These are phyloP conservation scores for Butyriboletus appendiculatus DNA, from an alignment of 1,284 basidiomycete species.

Conservation along the genomic window DNA sequence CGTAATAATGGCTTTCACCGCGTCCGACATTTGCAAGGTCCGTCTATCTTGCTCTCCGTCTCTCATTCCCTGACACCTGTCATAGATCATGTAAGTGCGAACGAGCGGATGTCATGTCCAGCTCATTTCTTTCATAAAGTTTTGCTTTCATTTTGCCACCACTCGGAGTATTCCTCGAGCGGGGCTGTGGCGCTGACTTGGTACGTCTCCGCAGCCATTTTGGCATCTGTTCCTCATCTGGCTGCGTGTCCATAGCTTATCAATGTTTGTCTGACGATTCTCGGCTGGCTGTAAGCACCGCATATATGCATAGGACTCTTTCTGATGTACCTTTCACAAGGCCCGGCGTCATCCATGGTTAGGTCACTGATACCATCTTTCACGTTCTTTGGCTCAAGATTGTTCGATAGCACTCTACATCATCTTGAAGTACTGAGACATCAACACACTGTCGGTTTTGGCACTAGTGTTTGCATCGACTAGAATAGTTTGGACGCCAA, in stretches of 20 bases:
- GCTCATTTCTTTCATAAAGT: slow-evolving; percentile 36
- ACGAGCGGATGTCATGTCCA: neutral
- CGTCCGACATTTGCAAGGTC: slow-evolving; percentile 76
- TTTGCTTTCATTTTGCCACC: slow-evolving; percentile 76
- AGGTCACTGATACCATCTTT: slow-evolving; percentile 14
- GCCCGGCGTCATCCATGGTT: slow-evolving; percentile 76
- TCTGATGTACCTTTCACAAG: slow-evolving; percentile 36
- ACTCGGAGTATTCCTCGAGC: slow-evolving; percentile 77
- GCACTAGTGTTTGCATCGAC: neutral
- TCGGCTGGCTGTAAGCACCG: slow-evolving; percentile 66
- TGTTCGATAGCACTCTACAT: slow-evolving; percentile 62
- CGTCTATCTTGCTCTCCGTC: neutral
- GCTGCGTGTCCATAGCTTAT: slow-evolving; percentile 47
- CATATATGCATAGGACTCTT: neutral
- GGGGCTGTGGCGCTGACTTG: slow-evolving; percentile 71
- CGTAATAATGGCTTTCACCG: slow-evolving; percentile 67
- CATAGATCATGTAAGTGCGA: slow-evolving; percentile 38
- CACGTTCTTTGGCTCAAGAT: slow-evolving; percentile 1
- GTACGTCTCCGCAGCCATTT: slow-evolving; percentile 37
- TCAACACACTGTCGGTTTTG: neutral
- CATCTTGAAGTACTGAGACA: slow-evolving; percentile 58
- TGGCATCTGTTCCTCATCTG: neutral
- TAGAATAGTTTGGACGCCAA: neutral
- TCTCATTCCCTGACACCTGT: slow-evolving; percentile 4
- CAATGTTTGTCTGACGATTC: slow-evolving; percentile 68